Evolutionary conservation across 768 basidiomycete species (phyloP), one percentile per base, ranked within the genome.

Genomic region (Mycena amicta): DNA sequence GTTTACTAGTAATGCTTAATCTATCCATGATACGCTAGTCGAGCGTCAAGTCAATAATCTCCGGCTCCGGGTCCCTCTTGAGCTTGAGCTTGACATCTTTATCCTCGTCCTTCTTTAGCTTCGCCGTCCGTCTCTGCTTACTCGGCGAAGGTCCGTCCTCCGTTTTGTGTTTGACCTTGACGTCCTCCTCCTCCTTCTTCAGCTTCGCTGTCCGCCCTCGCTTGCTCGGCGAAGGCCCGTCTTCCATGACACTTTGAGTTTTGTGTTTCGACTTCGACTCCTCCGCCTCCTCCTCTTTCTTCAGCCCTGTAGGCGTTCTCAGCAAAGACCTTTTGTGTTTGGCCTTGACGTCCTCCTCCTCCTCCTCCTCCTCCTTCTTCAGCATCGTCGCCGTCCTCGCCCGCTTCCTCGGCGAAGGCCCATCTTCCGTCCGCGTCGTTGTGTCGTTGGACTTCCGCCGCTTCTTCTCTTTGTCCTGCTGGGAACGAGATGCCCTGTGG

Each of bases 1-100:
- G 20, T 56, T 49, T 50, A 29, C 47, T 45, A 53, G 39, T 54
- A 26, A 26, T 47, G 50, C 41, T 54, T 57, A 61, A 41, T 60
- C 52, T 20, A 57, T 54, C n/a, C n/a, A 2, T 0, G 6, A 30
- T 33, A 46, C 26, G 29, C 18, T 20, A 23, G 26, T 50, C 31
- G 11, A 25, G 40, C 6, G 56, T 52, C 40, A 57, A 46, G 30
- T 57, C 56, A 28, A 57, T 57, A 18, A 56, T 46, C 33, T 56
- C 55, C 22, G 13, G 43, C 20, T 26, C 49, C 37, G 55, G 47
- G 5, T 23, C 45, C 6, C 30, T 56, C 41, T 39, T 57, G 40
- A 2, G 1, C 8, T 45, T 23, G 5, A n/a, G 29, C 43, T 52
- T 57, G 25, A 52, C 50, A 23, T 13, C 43, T 23, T 8, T 23